Evolutionary conservation across 805 yeast species (phyloP).

Genomic region (Schwanniomyces yamadae): DNA sequence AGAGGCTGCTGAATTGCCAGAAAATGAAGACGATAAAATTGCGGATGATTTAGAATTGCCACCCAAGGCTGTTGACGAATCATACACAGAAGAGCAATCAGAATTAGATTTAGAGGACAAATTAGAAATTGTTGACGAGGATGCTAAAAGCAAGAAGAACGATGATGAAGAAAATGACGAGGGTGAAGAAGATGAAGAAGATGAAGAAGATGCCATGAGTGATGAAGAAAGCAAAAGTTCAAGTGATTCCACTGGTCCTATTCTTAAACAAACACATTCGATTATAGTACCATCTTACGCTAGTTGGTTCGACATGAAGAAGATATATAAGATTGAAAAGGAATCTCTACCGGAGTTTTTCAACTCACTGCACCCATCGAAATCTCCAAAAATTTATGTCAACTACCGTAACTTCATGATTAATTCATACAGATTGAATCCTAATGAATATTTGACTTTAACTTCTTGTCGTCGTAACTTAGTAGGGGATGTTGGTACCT

Average conservation of each 20-base stretch:
- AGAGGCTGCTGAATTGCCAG: too few relatives aligned
- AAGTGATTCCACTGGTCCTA: too few relatives aligned
- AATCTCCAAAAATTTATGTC: constrained; percentile 77
- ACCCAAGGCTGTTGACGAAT: background rate
- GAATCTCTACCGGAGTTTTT: constrained; percentile 89
- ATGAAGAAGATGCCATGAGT: constrained; percentile 2
- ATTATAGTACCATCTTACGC: constrained; percentile 86
- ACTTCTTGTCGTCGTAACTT: constrained; percentile 90
- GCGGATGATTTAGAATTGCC: background rate
- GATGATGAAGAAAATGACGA: constrained; percentile 9
- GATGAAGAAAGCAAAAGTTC: background rate
- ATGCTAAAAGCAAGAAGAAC: background rate
- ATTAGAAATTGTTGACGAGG: background rate
- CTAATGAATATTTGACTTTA: constrained; percentile 83
- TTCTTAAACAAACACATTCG: constrained; percentile 67
- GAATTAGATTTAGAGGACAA: background rate
- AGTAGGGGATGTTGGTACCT: constrained; percentile 88
- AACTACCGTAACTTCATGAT: constrained; percentile 87
- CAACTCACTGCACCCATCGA: constrained; percentile 65
- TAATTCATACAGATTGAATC: constrained; percentile 83
- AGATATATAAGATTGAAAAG: constrained; percentile 73
- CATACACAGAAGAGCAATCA: background rate
- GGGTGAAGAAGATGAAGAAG: constrained; percentile 5
- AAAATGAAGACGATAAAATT: background rate
- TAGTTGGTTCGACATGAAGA: constrained; percentile 76